Base-by-base conservation (phyloP, 2,329 filamentous ascomycete species). In the Penicillium capsulatum region DNA sequence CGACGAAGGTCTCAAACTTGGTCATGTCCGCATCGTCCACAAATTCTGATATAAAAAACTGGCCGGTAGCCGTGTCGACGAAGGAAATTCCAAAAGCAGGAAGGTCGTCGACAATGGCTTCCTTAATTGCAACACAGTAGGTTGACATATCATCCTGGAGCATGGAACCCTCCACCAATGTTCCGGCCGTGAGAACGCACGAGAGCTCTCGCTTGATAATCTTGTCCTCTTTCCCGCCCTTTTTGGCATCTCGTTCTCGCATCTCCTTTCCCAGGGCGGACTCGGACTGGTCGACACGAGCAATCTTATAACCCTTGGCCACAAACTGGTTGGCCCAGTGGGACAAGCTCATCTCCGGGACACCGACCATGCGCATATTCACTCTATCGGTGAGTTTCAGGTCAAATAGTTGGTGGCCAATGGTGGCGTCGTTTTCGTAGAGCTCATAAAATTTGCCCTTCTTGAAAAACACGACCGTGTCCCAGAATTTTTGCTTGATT, bases 311-410 rank as follows among this genome's bases (percentile, higher is more conserved):
- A 22, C 94, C 92, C 64, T 97, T 97, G 42, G 91, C 92, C 28
- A 98, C 90, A 56, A 98, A 98, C 58, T 98, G 92, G 57, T 94
- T 95, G 40, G 92, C 89, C 92, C 92, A 98, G 63, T 92, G 83
- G 57, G 92, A 87, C n/a, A 98, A 73, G 9, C 89, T 95, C 59
- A 88, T 86, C 64, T 98, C 92, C 0, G 92, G 92, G 0, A 98
- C 92, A 45, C 92, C 92, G 2, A 97, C 92, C 92, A 98, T 98
- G 51, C 91, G 86, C 92, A 98, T 98, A 63, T 98, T 98, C 63
- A 98, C 92, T 38, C 92, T 80, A 57, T 98, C 92, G 0, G 92
- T 98, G 61, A 98, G 83, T 69, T 98, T 98, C 40, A 98, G 76
- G 64, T 98, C 92, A 55, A 98, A 98, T 11, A 96, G 74, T 63